Evolutionary conservation across 202 grass and related monocot species (phyloP).

Genomic region (Miscanthus sacchariflorus): DNA sequence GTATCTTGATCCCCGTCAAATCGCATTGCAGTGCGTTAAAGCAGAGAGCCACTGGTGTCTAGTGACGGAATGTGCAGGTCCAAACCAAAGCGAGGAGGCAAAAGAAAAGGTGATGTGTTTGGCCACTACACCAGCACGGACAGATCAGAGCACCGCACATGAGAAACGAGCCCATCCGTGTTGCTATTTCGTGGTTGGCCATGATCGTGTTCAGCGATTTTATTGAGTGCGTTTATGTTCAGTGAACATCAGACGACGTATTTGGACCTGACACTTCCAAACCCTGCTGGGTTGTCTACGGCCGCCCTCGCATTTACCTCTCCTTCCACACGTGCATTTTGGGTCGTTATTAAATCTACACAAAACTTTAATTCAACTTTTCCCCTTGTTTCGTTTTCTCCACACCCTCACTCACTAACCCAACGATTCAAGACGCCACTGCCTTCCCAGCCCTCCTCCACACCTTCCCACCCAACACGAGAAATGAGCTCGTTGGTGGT

Average conservation of each 20-base stretch:
- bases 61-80: neutral
- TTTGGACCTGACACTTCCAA: neutral
- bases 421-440: too few species aligned
- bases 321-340: too few species aligned
- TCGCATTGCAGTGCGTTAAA: neutral
- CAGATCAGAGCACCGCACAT: neutral
- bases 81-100: too few species aligned
- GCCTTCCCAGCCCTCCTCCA: too few species aligned
- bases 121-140: neutral
- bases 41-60: neutral
- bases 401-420: too few species aligned
- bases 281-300: too few species aligned
- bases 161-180: neutral
- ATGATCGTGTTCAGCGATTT: neutral
- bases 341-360: too few species aligned
- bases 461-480: neutral
- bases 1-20: neutral
- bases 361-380: neutral
- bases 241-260: neutral
- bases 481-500: neutral
- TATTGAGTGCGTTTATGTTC: neutral
- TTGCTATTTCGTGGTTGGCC: neutral
- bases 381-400: too few species aligned
- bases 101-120: conserved; percentile 6
- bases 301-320: too few species aligned